These are phyloP conservation scores for Penicillium capsulatum DNA, from an alignment of 2,329 filamentous ascomycete genomes.

Conservation along the genomic window DNA sequence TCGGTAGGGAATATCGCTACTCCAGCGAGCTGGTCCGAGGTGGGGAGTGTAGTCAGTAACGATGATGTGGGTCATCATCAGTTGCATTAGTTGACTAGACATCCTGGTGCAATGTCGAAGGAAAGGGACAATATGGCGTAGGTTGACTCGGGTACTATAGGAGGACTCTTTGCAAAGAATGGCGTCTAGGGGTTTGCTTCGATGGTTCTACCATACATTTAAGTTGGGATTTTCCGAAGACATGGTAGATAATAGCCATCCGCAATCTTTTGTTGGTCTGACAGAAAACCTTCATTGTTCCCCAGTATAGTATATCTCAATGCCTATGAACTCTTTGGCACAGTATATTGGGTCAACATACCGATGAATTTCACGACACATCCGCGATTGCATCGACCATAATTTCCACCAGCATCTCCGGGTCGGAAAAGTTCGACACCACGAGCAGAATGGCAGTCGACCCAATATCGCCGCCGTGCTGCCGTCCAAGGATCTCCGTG, in stretches of 20 bases:
- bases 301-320: too few relatives aligned
- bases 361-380: too few relatives aligned
- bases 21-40: slow-evolving; percentile 44
- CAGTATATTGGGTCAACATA: too few relatives aligned
- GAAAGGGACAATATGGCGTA: slow-evolving; percentile 4
- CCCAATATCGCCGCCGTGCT: not conserved
- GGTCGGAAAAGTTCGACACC: not conserved
- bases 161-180: too few relatives aligned
- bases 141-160: not conserved
- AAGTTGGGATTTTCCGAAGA: too few relatives aligned
- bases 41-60: slow-evolving; percentile 43
- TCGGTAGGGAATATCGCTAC: slow-evolving; percentile 33
- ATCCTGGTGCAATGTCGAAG: not conserved
- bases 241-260: too few relatives aligned
- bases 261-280: too few relatives aligned
- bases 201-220: too few relatives aligned
- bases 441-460: slow-evolving; percentile 1
- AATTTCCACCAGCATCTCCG: slow-evolving; percentile 3
- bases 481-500: not conserved
- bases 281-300: too few relatives aligned
- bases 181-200: too few relatives aligned
- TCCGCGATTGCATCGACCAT: slow-evolving; percentile 5
- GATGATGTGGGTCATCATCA: slow-evolving; percentile 34
- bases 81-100: slow-evolving; percentile 13
- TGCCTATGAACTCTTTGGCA: too few relatives aligned